phyloP scores from a whole-genome alignment of 2,329 filamentous ascomycete species.

The Lachnellula occidentalis region DNA sequence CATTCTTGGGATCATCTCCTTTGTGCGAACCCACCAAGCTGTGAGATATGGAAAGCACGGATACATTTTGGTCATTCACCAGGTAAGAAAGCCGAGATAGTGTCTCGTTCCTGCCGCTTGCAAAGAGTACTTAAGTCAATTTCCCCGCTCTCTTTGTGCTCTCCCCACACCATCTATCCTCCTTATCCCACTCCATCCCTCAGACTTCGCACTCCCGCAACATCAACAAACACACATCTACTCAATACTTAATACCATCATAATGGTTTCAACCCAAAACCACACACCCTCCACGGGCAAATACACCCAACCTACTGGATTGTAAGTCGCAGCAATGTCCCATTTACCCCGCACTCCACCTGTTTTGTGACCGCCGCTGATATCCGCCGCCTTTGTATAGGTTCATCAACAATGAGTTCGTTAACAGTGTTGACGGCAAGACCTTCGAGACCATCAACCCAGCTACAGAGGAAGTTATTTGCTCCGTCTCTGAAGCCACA shows the following conservation, averaged over 20 bases:
- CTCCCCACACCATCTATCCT: not conserved
- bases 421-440: slow-evolving; percentile 77
- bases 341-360: slow-evolving; percentile 14
- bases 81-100: not conserved
- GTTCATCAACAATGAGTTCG: slow-evolving; percentile 88
- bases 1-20: not conserved
- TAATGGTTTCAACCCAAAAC: slow-evolving; percentile 26
- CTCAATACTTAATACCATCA: slow-evolving; percentile 4
- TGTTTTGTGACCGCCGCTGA: not conserved
- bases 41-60: not conserved
- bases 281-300: slow-evolving; percentile 30
- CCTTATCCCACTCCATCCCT: not conserved
- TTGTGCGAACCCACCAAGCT: not conserved
- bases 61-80: not conserved
- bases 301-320: slow-evolving; percentile 31
- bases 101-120: not conserved
- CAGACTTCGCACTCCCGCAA: not conserved
- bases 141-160: not conserved
- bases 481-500: slow-evolving; percentile 74
- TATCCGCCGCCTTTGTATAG: slow-evolving; percentile 15
- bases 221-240: not conserved
- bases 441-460: slow-evolving; percentile 93
- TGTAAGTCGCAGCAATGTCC: slow-evolving; percentile 35
- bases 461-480: slow-evolving; percentile 76
- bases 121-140: slow-evolving; percentile 1